Base-by-base conservation (phyloP, 2,329 filamentous ascomycete genomes). In the Curvularia sp. region DNA sequence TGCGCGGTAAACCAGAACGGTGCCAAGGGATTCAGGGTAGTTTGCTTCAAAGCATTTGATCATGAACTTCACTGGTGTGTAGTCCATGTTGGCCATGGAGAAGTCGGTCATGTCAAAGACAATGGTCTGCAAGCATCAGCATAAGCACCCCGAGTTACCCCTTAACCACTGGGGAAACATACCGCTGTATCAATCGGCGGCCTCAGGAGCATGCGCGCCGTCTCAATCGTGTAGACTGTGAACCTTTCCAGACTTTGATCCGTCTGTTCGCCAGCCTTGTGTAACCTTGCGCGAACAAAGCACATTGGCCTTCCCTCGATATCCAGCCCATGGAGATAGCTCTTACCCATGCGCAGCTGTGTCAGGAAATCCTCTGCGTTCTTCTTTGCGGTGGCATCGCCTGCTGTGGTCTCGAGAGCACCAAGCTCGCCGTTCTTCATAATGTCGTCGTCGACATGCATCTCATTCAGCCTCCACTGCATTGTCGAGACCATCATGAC, bases 31-130 rank as follows among this genome's bases (percentile, higher is more conserved):
- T 77, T 99, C 95, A 0, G 95, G 95, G 70, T 98, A 99, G 76
- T 99, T 98, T 59, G 95, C 95, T 80, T 99, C 95, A 74, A 99
- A 99, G 77, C 93, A 97, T 78, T 97, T 96, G 78, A 99, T 97
- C 90, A 99, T 97, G 80, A 98, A 99, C 73, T 97, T 99, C 56
- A 99, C 92, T 1, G 95, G 94, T 0, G 91, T 87, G 76, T 98
- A 98, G 77, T 99, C 95, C 95, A 99, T 98, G 78, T 99, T 99
- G 15, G 93, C 89, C 80, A 98, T 84, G 18, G 90, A 91, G 77
- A 98, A 98, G 62, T 89, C 87, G 7, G 91, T 96, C 92, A 99
- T 94, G 76, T 99, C 95, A 73, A 99, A 99, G 46, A 99, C 80
- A 63, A 99, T 87, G 41, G 91, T 95, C 91, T 96, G 59, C 9